Percentiles rank a stretch among this genome's conserved stretches.
These are phyloP conservation scores for Annona squamosa DNA, from an alignment of 164 flowering plant genomes.

Conservation along the genomic window DNA sequence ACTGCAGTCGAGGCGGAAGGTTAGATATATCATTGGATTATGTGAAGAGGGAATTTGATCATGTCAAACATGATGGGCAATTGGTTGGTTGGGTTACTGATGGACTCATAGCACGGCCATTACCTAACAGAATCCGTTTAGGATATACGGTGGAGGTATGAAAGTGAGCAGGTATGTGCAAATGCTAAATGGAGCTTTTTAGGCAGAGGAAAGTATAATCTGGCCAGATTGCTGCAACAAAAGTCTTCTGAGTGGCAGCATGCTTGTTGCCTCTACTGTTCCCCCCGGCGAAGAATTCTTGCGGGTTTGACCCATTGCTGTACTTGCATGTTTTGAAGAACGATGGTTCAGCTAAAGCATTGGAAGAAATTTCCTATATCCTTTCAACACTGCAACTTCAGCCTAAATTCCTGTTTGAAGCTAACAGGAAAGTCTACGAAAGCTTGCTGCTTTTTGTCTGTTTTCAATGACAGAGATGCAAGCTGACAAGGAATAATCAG, in stretches of 20 bases:
- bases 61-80: conserved; percentile 59
- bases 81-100: conserved; percentile 72
- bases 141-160: conserved; percentile 4
- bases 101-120: conserved; percentile 88
- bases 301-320: neutral
- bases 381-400: neutral
- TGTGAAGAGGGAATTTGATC: conserved; percentile 73
- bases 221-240: neutral
- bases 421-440: neutral
- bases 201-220: neutral
- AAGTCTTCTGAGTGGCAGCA: neutral
- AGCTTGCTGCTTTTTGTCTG: neutral
- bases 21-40: conserved; percentile 78
- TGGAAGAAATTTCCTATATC: neutral
- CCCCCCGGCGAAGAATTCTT: neutral
- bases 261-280: neutral
- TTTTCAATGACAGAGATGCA: too few relatives aligned
- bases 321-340: neutral
- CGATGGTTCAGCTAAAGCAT: neutral
- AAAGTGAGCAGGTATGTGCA: neutral
- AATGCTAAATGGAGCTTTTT: too few relatives aligned
- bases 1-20: conserved; percentile 75
- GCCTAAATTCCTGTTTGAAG: neutral
- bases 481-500: too few relatives aligned
- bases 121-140: conserved; percentile 52